Evolutionary conservation across 805 yeast species (phyloP), one percentile per base, ranked within the genome.

Genomic region (Ascoidea asiatica): DNA sequence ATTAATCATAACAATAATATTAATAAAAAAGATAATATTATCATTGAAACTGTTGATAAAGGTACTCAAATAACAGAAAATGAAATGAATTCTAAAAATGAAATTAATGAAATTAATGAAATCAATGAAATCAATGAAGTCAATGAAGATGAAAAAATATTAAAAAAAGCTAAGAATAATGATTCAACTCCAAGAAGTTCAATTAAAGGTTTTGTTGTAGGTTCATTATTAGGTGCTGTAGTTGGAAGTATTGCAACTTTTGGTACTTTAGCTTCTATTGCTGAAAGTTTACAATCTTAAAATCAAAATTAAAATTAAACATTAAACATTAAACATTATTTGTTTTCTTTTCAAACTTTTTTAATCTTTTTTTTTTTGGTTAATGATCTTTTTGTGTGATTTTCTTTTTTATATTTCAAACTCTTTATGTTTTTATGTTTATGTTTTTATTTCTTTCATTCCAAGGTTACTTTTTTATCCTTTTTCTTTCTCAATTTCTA

Each of bases 101-200:
- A 63, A 41, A 57, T 66, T 7, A 53, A 60, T 41, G 62, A 72
- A 48, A 81, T 76, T 55, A 59, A 77, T 23, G 64, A 56, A 43
- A 53, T 55, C 15, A 58, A 57, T 41, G 60, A 66, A 23, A 63
- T 60, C 2, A 52, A n/a, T n/a, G n/a, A n/a, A n/a, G n/a, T n/a
- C n/a, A n/a, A n/a, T n/a, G n/a, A n/a, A n/a, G n/a, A n/a, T n/a
- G n/a, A n/a, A n/a, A n/a, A n/a, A n/a, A n/a, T n/a, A n/a, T n/a
- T n/a, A n/a, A n/a, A n/a, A n/a, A n/a, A n/a, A n/a, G n/a, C n/a
- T n/a, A n/a, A n/a, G n/a, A n/a, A n/a, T n/a, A n/a, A n/a, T n/a
- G n/a, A n/a, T n/a, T n/a, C n/a, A n/a, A n/a, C n/a, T n/a, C n/a
- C n/a, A n/a, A n/a, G n/a, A n/a, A n/a, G n/a, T n/a, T n/a, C n/a